These are phyloP conservation scores for Fraxinus sp. DNA, from an alignment of 305 asterid species.

Conservation along the genomic window DNA sequence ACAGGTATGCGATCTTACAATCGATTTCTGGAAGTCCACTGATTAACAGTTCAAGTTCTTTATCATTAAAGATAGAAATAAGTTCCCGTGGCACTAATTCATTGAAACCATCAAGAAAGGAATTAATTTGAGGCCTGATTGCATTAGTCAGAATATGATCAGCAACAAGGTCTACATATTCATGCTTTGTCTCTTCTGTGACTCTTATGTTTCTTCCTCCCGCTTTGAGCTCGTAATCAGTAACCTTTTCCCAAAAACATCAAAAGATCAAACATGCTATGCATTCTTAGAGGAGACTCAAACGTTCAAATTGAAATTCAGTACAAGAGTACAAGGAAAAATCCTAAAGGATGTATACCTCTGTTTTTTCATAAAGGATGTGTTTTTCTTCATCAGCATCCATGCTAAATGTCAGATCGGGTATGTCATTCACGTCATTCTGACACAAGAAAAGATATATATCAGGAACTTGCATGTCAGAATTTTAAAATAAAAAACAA, in stretches of 20 bases:
- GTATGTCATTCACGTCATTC: conserved; percentile 97
- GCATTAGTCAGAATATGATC: conserved; percentile 97
- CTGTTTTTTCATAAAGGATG: conserved; percentile 93
- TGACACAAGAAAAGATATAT: conserved; percentile 39
- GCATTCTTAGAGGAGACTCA: background rate
- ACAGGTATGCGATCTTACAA: conserved; percentile 53
- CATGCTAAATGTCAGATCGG: conserved; percentile 97
- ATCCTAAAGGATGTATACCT: conserved; percentile 48
- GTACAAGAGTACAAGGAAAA: conserved; percentile 2
- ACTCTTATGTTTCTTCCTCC: conserved; percentile 99
- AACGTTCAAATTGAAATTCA: background rate
- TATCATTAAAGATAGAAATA: conserved; percentile 86
- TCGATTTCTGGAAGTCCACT: conserved; percentile 99
- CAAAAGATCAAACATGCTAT: conserved; percentile 18
- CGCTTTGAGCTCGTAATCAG: conserved; percentile 97
- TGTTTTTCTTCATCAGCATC: conserved; percentile 99
- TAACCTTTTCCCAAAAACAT: conserved; percentile 53
- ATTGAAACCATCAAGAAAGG: conserved; percentile 90
- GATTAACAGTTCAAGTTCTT: conserved; percentile 92
- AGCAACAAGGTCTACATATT: conserved; percentile 97
- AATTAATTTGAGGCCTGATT: conserved; percentile 93
- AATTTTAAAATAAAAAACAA: conserved; percentile 4
- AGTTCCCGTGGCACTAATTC: conserved; percentile 91
- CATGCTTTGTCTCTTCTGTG: conserved; percentile 97
- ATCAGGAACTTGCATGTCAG: conserved; percentile 21